Evolutionary conservation across 192 early-diverging fungal genomes (phyloP).

Genomic region (Umbelopsis sp.): DNA sequence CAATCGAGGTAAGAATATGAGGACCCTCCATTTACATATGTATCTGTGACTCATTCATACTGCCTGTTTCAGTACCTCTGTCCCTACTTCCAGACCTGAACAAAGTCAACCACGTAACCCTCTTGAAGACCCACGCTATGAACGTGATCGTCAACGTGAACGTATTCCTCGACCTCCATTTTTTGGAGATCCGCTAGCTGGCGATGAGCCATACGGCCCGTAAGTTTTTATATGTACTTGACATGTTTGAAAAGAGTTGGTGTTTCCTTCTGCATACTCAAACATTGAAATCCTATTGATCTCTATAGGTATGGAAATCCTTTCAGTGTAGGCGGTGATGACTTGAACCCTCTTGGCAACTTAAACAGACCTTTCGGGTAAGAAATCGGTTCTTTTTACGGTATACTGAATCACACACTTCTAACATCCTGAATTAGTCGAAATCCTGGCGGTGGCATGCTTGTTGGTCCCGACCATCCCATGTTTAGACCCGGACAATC

Average conservation of each 20-base stretch:
- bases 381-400: background rate
- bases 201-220: conserved; percentile 40
- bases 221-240: conserved; percentile 5
- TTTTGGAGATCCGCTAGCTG: conserved; percentile 50
- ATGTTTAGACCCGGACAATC: conserved; percentile 67
- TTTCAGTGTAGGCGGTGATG: conserved; percentile 66
- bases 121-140: background rate
- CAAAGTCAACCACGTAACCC: background rate
- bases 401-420: no score
- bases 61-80: background rate
- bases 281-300: background rate
- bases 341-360: conserved; percentile 67
- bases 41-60: background rate
- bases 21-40: background rate
- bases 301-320: conserved; percentile 41
- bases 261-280: no score
- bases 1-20: background rate
- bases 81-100: background rate
- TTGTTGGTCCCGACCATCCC: conserved; percentile 86
- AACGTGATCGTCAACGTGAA: background rate
- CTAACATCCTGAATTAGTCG: conserved; percentile 6
- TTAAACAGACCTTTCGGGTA: conserved; percentile 49
- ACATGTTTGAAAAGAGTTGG: background rate
- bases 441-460: conserved; percentile 76
- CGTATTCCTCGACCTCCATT: conserved; percentile 40